Percentiles rank a stretch among this genome's conserved stretches.
phyloP scores from a whole-genome alignment of 164 flowering plant species.

The Macadamia integrifolia region DNA sequence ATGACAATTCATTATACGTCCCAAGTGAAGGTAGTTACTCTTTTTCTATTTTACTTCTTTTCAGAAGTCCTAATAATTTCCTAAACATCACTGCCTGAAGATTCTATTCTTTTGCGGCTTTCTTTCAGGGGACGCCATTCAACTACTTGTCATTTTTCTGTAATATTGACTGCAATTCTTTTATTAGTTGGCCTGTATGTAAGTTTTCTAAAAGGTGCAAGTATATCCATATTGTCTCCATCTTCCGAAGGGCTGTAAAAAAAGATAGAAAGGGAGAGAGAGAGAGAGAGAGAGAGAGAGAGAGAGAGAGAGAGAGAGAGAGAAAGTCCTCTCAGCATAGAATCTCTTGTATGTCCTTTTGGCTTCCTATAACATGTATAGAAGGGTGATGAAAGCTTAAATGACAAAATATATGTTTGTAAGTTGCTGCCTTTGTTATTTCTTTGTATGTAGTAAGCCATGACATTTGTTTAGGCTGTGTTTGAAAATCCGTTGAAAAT shows the following conservation, averaged over 20 bases:
- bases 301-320: slow-evolving; percentile 3
- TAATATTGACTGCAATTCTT: slow-evolving; percentile 51
- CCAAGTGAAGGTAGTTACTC: slow-evolving; percentile 1
- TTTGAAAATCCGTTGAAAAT: no score
- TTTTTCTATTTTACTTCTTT: neutral
- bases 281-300: neutral
- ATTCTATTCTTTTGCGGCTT: neutral
- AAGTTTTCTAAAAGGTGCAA: slow-evolving; percentile 27
- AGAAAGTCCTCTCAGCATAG: neutral
- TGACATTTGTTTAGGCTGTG: no score
- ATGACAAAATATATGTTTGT: neutral
- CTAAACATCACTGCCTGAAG: neutral
- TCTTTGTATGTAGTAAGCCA: neutral
- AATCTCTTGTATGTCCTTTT: neutral
- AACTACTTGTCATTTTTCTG: slow-evolving; percentile 26
- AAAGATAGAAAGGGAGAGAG: slow-evolving; percentile 7
- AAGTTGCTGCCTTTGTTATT: neutral
- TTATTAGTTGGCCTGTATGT: slow-evolving; percentile 62
- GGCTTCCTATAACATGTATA: slow-evolving; percentile 12
- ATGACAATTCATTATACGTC: slow-evolving; percentile 18
- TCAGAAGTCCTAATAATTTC: no score
- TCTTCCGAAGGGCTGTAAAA: slow-evolving; percentile 32
- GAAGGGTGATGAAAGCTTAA: slow-evolving; percentile 1
- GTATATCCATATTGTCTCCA: slow-evolving; percentile 17
- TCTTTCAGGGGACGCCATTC: slow-evolving; percentile 33